Percentiles rank a stretch among this genome's conserved stretches.
These are phyloP conservation scores for Podaxis sp. DNA, from an alignment of 768 basidiomycete species.

Conservation along the genomic window DNA sequence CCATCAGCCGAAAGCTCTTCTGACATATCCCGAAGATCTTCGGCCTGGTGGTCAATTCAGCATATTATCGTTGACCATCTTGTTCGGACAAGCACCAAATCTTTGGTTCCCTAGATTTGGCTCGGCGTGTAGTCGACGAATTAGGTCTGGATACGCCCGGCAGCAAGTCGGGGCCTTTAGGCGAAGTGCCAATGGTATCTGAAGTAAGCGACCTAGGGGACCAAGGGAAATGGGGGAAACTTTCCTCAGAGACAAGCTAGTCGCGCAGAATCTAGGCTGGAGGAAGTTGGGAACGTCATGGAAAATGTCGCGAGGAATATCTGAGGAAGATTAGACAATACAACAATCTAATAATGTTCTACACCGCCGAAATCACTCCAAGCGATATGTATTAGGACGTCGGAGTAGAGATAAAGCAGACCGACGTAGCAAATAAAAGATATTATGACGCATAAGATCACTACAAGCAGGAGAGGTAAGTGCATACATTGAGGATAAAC, in stretches of 20 bases:
- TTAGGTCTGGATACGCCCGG: not conserved
- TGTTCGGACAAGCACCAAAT: constrained; percentile 36
- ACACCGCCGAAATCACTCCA: too few relatives aligned
- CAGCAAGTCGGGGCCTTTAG: not conserved
- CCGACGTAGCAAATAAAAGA: too few relatives aligned
- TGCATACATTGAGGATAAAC: too few relatives aligned
- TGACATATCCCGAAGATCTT: constrained; percentile 59
- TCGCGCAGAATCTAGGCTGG: not conserved
- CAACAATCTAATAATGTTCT: not conserved
- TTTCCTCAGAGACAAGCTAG: constrained; percentile 1
- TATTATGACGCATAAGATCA: too few relatives aligned
- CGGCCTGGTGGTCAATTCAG: constrained; percentile 86
- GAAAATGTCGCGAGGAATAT: not conserved
- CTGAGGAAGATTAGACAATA: not conserved
- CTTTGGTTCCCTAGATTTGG: constrained; percentile 9
- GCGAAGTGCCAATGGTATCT: constrained; percentile 14
- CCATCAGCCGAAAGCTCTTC: not conserved
- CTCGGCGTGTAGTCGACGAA: constrained; percentile 3
- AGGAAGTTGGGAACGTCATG: constrained; percentile 8
- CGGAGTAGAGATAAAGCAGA: too few relatives aligned
- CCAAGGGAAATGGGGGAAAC: constrained; percentile 12
- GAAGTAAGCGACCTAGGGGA: constrained; percentile 12
- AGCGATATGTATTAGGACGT: too few relatives aligned
- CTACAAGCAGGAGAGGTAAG: too few relatives aligned
- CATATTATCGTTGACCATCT: constrained; percentile 76